phyloP scores from a whole-genome alignment of 192 early-diverging fungal genomes.

The Umbelopsis ramanniana region DNA sequence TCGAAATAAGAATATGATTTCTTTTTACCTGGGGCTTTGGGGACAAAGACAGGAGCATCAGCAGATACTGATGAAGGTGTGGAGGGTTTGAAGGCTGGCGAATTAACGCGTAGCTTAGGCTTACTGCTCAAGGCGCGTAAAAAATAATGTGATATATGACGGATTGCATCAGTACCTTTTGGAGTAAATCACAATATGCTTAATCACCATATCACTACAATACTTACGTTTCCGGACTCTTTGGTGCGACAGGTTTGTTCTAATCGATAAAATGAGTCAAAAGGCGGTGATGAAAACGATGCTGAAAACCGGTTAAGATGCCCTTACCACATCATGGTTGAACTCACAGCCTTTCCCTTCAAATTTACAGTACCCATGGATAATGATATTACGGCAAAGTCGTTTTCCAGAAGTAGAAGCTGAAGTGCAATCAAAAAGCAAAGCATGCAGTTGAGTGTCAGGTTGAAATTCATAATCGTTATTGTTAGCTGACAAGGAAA shows the following conservation, averaged over 20 bases:
- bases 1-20: too few species aligned
- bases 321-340: conserved; percentile 73
- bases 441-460: neutral
- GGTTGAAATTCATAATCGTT: neutral
- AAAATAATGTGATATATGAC: too few species aligned
- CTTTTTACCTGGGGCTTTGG: conserved; percentile 43
- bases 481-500: neutral
- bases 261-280: neutral
- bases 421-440: conserved; percentile 10
- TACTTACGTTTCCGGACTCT: conserved; percentile 33
- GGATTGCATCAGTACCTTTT: neutral
- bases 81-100: conserved; percentile 19
- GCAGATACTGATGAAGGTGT: conserved; percentile 51
- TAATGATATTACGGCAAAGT: conserved; percentile 77
- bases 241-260: conserved; percentile 22
- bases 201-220: neutral
- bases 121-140: neutral
- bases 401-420: conserved; percentile 33
- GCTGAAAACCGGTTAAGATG: neutral
- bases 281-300: neutral
- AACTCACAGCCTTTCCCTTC: conserved; percentile 85
- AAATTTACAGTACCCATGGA: conserved; percentile 85
- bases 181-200: neutral
- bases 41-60: conserved; percentile 65
- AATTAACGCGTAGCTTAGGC: conserved; percentile 26